phyloP scores from a whole-genome alignment of 352 stramenopile species.

The Globisporangium abappressorium region DNA sequence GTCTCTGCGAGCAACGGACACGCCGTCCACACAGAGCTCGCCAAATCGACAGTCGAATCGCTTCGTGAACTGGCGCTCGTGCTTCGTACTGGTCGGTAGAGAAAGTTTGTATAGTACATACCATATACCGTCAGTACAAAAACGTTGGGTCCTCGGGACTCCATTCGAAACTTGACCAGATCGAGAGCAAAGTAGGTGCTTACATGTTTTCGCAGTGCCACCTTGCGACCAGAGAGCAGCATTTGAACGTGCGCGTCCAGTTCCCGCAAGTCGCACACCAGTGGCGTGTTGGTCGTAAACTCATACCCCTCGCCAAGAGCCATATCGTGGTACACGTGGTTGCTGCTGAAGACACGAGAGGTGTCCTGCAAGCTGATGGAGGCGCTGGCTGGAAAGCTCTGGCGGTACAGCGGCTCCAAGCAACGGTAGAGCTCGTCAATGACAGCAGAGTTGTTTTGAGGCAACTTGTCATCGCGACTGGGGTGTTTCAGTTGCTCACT shows the following conservation, averaged over 20 bases:
- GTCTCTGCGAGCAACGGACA: not conserved
- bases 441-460: no score
- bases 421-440: no score
- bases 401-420: no score
- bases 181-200: not conserved
- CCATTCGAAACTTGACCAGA: no score
- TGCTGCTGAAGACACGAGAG: not conserved
- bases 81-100: no score
- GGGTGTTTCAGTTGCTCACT: no score
- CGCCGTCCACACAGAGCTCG: not conserved
- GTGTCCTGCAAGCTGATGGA: not conserved
- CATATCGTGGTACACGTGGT: not conserved
- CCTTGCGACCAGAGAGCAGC: no score
- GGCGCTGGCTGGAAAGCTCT: not conserved
- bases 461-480: no score
- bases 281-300: slow-evolving; percentile 13
- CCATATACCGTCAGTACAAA: no score
- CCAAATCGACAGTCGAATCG: slow-evolving; percentile 7
- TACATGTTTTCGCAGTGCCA: not conserved
- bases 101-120: no score
- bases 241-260: not conserved
- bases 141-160: no score
- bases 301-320: not conserved
- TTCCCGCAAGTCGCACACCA: not conserved
- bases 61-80: not conserved